phyloP scores from a whole-genome alignment of 164 flowering plant genomes.

The Vitis riparia region DNA sequence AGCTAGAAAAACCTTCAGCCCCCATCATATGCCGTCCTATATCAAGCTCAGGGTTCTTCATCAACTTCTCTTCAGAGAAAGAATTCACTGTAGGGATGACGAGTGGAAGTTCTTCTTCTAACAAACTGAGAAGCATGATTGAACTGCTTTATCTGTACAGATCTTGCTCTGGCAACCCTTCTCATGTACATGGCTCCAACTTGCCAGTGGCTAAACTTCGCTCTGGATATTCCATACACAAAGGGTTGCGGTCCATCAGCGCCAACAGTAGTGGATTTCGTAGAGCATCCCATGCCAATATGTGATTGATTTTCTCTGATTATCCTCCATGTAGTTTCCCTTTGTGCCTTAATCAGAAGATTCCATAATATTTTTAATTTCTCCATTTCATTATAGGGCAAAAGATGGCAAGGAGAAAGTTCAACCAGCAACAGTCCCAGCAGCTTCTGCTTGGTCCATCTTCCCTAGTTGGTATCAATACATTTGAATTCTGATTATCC shows the following conservation, averaged over 20 bases:
- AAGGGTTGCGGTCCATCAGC: constrained; percentile 16
- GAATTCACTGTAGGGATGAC: constrained; percentile 5
- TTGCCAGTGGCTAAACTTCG: neutral
- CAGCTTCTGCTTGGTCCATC: constrained; percentile 4
- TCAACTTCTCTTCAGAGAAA: neutral
- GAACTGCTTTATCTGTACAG: constrained; percentile 9
- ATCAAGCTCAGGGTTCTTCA: neutral
- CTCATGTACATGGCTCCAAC: neutral
- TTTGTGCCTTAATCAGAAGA: no score
- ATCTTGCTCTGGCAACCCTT: neutral
- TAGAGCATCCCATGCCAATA: constrained; percentile 4
- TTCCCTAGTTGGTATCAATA: constrained; percentile 25
- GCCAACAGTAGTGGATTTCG: neutral
- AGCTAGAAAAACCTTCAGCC: neutral
- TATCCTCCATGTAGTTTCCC: no score
- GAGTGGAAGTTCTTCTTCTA: constrained; percentile 7
- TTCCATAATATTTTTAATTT: neutral
- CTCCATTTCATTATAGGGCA: neutral
- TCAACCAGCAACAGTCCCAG: constrained; percentile 7
- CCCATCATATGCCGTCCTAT: neutral
- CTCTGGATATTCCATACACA: constrained; percentile 2
- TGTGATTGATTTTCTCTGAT: constrained; percentile 7
- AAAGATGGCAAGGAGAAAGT: neutral
- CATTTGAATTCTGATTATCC: neutral
- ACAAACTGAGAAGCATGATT: constrained; percentile 17